phyloP scores from a whole-genome alignment of 768 basidiomycete species.

The Pleurotus ostreatus region DNA sequence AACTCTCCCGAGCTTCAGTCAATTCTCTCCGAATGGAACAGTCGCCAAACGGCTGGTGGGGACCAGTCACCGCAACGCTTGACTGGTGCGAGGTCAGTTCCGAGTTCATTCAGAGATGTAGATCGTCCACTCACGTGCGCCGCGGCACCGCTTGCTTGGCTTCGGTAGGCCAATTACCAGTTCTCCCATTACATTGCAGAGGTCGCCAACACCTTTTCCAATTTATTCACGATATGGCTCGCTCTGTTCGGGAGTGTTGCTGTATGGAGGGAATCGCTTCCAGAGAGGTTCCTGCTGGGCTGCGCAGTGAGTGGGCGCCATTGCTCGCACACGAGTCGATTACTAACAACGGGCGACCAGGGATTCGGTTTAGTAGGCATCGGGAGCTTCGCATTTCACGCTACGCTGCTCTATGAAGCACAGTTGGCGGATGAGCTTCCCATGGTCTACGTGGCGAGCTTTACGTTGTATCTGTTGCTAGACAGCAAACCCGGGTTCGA shows the following conservation, averaged over 20 bases:
- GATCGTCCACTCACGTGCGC: background rate
- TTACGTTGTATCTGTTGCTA: conserved; percentile 56
- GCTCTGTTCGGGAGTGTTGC: conserved; percentile 45
- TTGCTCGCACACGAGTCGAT: background rate
- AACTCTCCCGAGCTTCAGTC: background rate
- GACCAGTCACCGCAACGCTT: conserved; percentile 63
- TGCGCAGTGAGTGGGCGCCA: conserved; percentile 29
- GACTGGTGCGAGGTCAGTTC: conserved; percentile 66
- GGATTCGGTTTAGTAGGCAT: conserved; percentile 69
- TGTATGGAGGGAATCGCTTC: conserved; percentile 29
- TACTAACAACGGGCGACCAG: conserved; percentile 26
- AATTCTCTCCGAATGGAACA: conserved; percentile 8
- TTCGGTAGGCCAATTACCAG: conserved; percentile 64
- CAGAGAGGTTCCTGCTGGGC: conserved; percentile 37
- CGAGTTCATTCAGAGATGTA: background rate
- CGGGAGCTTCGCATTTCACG: conserved; percentile 78
- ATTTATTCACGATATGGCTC: conserved; percentile 53
- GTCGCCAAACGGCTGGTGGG: conserved; percentile 42
- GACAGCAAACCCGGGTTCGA: conserved; percentile 52
- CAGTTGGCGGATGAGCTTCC: conserved; percentile 82
- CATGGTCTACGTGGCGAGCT: conserved; percentile 71
- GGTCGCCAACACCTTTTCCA: conserved; percentile 71
- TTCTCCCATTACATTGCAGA: conserved; percentile 78
- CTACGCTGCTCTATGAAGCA: conserved; percentile 68
- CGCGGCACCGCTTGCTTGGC: too few relatives aligned